These are phyloP conservation scores for Batkoa obscura DNA, from an alignment of 371 early-diverging fungal species.

Conservation along the genomic window DNA sequence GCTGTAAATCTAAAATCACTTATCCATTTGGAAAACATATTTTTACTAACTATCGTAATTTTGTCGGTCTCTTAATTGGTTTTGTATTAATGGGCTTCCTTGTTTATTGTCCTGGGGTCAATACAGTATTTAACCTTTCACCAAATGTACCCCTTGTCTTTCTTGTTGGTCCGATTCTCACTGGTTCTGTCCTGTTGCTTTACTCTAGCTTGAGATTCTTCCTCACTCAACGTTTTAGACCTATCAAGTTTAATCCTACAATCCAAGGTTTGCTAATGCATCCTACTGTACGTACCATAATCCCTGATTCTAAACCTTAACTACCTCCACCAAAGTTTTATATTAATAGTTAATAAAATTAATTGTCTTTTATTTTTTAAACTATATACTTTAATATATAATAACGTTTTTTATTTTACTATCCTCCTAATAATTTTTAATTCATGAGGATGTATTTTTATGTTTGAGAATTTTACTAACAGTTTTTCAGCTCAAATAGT, in stretches of 20 bases:
- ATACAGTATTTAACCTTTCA: conserved; percentile 43
- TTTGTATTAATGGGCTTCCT: conserved; percentile 14
- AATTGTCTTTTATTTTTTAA: no score
- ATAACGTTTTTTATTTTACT: no score
- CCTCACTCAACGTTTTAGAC: conserved; percentile 27
- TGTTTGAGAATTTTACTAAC: no score
- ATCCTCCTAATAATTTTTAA: no score
- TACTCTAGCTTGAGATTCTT: conserved; percentile 47
- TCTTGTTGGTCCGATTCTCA: conserved; percentile 64
- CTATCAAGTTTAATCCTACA: conserved; percentile 42
- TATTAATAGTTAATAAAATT: no score
- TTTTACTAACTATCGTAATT: conserved; percentile 54
- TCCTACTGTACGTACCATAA: conserved; percentile 23
- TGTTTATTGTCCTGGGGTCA: conserved; percentile 67
- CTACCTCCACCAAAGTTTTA: no score
- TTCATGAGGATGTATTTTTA: no score
- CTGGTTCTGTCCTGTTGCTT: conserved; percentile 51
- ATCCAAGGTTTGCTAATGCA: conserved; percentile 59
- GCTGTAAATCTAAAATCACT: conserved; percentile 60
- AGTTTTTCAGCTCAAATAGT: no score
- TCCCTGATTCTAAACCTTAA: no score
- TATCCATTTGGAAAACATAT: conserved; percentile 64
- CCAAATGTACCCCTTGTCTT: conserved; percentile 38
- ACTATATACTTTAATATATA: no score
- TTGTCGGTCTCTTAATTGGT: conserved; percentile 39